phyloP scores from a whole-genome alignment of 495 filamentous ascomycete species.

The Daldinia childiae region DNA sequence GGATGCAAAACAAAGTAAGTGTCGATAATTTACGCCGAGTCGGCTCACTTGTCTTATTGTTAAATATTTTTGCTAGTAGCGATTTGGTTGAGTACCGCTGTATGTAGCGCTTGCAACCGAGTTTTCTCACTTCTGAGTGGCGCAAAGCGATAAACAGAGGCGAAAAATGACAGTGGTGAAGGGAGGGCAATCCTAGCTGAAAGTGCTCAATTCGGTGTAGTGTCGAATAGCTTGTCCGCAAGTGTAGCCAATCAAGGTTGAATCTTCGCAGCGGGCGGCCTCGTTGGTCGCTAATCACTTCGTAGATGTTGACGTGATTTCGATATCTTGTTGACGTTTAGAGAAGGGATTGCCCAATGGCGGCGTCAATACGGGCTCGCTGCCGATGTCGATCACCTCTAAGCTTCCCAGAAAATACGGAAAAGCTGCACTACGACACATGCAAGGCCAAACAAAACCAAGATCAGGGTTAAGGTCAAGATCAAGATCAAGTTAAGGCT shows the following conservation, averaged over 20 bases:
- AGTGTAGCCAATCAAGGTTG: constrained; percentile 28
- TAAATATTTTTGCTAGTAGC: constrained; percentile 10
- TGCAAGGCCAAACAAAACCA: constrained; percentile 21
- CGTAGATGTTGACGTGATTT: constrained; percentile 43
- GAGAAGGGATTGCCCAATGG: constrained; percentile 44
- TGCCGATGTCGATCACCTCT: constrained; percentile 14
- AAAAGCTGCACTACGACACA: constrained; percentile 18
- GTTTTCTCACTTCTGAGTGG: constrained; percentile 17
- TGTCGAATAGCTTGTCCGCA: constrained; percentile 33
- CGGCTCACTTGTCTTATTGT: constrained; percentile 21
- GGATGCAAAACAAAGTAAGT: constrained; percentile 20
- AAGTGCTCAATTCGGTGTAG: constrained; percentile 37
- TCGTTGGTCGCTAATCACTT: constrained; percentile 40
- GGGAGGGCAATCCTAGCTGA: constrained; percentile 38
- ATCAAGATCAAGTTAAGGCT: constrained; percentile 6
- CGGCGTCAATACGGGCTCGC: constrained; percentile 19
- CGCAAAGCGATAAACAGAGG: constrained; percentile 28
- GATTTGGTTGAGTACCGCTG: constrained; percentile 15
- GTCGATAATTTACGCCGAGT: constrained; percentile 24
- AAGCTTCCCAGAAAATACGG: constrained; percentile 7
- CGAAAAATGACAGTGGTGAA: constrained; percentile 26
- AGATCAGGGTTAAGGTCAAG: constrained; percentile 14
- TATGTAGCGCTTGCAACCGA: constrained; percentile 20
- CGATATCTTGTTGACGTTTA: constrained; percentile 43
- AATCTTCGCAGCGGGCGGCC: constrained; percentile 31